Evolutionary conservation across 371 early-diverging fungal genomes (phyloP).

Genomic region (Apophysomyces sp.): DNA sequence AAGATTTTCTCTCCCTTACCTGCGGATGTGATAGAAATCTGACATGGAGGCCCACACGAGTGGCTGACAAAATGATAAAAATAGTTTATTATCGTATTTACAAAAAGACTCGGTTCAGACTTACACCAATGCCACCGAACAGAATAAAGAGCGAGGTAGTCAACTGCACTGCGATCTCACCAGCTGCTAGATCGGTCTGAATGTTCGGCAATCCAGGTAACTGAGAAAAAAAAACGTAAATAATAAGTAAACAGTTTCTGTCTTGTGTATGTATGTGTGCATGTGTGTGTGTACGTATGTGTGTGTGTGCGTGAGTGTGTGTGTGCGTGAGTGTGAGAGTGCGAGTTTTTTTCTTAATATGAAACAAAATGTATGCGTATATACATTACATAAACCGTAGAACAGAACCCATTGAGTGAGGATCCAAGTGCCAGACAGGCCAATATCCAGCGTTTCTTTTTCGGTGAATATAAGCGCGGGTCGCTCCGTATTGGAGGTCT

Average conservation of each 20-base stretch:
- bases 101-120: neutral
- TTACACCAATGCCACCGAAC: constrained; percentile 49
- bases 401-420: constrained; percentile 37
- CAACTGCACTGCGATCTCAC: constrained; percentile 36
- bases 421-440: constrained; percentile 31
- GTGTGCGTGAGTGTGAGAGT: too few species aligned
- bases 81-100: too few species aligned
- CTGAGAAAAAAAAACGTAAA: constrained; percentile 4
- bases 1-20: constrained; percentile 8
- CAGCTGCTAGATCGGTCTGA: constrained; percentile 35
- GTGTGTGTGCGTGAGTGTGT: too few species aligned
- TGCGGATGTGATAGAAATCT: constrained; percentile 54
- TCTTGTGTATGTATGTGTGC: too few species aligned
- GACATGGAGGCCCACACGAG: constrained; percentile 65
- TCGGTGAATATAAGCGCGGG: constrained; percentile 20
- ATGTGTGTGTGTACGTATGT: too few species aligned
- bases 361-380: neutral
- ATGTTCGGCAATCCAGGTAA: constrained; percentile 45
- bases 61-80: constrained; percentile 33
- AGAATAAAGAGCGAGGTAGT: constrained; percentile 53
- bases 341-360: neutral
- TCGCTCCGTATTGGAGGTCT: constrained; percentile 23
- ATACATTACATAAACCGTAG: constrained; percentile 34
- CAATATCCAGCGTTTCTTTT: constrained; percentile 29
- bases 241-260: too few species aligned